Percentiles rank a stretch among this genome's conserved stretches.
These are phyloP conservation scores for Mycena epipterygia DNA, from an alignment of 768 basidiomycete genomes.

Conservation along the genomic window DNA sequence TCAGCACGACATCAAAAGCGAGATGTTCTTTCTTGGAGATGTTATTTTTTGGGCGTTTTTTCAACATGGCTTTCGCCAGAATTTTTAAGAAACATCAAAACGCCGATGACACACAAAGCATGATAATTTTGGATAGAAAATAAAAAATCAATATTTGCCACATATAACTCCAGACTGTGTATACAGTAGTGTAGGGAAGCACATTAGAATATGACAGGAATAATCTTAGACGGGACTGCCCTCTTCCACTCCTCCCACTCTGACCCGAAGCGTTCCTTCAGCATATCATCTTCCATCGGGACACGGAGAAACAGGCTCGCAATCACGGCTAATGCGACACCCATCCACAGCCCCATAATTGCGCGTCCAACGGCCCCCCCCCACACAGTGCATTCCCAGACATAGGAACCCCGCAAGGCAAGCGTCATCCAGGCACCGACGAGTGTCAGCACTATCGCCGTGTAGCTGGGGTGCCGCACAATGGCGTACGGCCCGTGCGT, in stretches of 20 bases:
- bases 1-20: too few relatives aligned
- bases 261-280: conserved; percentile 49
- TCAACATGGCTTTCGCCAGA: too few relatives aligned
- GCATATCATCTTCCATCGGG: conserved; percentile 50
- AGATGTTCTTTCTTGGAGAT: too few relatives aligned
- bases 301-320: conserved; percentile 47
- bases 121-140: too few relatives aligned
- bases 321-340: conserved; percentile 42
- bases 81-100: too few relatives aligned
- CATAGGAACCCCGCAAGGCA: conserved; percentile 48
- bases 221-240: conserved; percentile 43
- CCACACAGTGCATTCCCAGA: conserved; percentile 48
- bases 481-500: conserved; percentile 51
- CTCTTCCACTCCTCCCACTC: conserved; percentile 48
- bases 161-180: too few relatives aligned
- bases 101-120: too few relatives aligned
- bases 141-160: too few relatives aligned
- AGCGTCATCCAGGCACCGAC: conserved; percentile 44
- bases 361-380: conserved; percentile 38
- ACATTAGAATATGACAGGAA: conserved; percentile 1
- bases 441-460: conserved; percentile 47
- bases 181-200: too few relatives aligned
- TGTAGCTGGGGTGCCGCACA: conserved; percentile 58
- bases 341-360: conserved; percentile 42
- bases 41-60: too few relatives aligned